Percentiles rank a stretch among this genome's conserved stretches.
Conservation (phyloP, 2,329 filamentous ascomycete genomes). For the Aureobasidium sp. region DNA sequence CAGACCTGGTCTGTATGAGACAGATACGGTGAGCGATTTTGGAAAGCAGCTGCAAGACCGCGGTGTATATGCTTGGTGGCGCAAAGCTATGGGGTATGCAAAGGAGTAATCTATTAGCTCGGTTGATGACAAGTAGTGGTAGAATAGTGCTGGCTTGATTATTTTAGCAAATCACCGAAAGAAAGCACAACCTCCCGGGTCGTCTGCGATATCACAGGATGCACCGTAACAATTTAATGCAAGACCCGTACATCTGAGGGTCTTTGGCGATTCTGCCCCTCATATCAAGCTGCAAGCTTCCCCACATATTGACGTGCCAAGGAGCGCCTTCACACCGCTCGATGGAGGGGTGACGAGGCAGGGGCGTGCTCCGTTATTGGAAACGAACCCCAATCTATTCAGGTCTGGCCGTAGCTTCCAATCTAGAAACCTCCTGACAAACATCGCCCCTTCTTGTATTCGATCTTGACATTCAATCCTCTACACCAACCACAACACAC, state of each 20-base stretch:
- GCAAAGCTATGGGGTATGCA: slow-evolving; percentile 55
- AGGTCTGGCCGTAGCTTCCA: background rate
- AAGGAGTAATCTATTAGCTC: background rate
- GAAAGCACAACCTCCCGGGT: background rate
- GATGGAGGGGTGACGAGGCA: slow-evolving; percentile 12
- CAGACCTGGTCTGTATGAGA: slow-evolving; percentile 48
- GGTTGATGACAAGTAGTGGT: background rate
- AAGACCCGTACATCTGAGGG: too few species aligned
- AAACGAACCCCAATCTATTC: background rate
- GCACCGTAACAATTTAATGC: background rate
- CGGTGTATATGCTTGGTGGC: slow-evolving; percentile 60
- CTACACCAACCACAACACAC: background rate
- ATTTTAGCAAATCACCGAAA: too few species aligned
- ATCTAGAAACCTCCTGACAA: background rate
- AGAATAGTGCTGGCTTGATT: too few species aligned
- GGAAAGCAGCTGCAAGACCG: slow-evolving; percentile 53
- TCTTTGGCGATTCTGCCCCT: background rate
- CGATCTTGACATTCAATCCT: background rate
- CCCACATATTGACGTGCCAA: slow-evolving; percentile 9
- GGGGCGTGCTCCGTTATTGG: background rate
- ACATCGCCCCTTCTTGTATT: background rate
- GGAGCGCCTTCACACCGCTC: background rate
- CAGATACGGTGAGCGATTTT: slow-evolving; percentile 59
- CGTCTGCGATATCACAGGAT: background rate
- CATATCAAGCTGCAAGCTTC: slow-evolving; percentile 6